Evolutionary conservation across 1,139 yeast species (phyloP).

Genomic region (Diutina ranongensis): DNA sequence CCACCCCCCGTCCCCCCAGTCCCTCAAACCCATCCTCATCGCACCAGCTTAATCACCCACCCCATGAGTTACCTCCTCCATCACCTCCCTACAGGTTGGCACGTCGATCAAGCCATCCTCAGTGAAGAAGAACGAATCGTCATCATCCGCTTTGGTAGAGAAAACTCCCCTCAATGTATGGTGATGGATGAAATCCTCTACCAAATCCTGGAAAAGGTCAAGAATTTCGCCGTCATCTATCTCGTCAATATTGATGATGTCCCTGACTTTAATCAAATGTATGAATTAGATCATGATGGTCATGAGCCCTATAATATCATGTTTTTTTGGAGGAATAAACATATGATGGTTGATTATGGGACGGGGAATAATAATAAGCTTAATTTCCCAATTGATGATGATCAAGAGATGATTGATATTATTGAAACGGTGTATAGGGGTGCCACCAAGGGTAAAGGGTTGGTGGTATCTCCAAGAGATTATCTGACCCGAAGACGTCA

Average conservation of each 20-base stretch:
- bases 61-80: slow-evolving; percentile 42
- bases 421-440: slow-evolving; percentile 85
- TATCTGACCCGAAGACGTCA: slow-evolving; percentile 14
- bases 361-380: slow-evolving; percentile 95
- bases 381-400: slow-evolving; percentile 65
- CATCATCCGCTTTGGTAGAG: slow-evolving; percentile 80
- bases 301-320: slow-evolving; percentile 80
- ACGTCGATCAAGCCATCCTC: slow-evolving; percentile 90
- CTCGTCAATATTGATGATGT: slow-evolving; percentile 84
- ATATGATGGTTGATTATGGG: slow-evolving; percentile 97
- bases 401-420: slow-evolving; percentile 86
- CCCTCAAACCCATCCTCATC: too few relatives aligned
- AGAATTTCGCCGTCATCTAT: slow-evolving; percentile 81
- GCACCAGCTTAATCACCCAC: not conserved
- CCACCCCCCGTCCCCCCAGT: not conserved
- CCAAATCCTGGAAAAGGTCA: slow-evolving; percentile 70
- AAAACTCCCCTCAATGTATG: slow-evolving; percentile 70
- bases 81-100: slow-evolving; percentile 82
- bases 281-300: slow-evolving; percentile 49
- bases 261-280: slow-evolving; percentile 85
- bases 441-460: slow-evolving; percentile 85
- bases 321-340: slow-evolving; percentile 91
- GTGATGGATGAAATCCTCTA: slow-evolving; percentile 79
- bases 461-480: slow-evolving; percentile 77
- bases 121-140: slow-evolving; percentile 82